Base-by-base conservation (phyloP, 305 asterid species). In the Fraxinus sp. region DNA sequence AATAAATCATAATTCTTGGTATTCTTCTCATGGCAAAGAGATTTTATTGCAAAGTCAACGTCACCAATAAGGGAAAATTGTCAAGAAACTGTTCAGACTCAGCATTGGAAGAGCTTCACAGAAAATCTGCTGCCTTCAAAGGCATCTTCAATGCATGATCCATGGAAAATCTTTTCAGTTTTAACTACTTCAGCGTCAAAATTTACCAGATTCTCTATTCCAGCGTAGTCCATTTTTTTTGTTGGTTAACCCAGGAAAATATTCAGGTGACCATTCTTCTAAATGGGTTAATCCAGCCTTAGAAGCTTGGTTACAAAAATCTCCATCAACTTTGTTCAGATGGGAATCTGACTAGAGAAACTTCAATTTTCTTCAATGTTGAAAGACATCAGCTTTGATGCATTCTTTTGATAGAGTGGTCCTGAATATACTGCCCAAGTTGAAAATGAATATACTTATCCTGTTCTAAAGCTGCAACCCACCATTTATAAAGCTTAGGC, bases 81-180 rank as follows among this genome's bases (percentile, higher is more conserved):
- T 24, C 35, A 66, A 66, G 73, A 66, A 26, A 66, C 5, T 66
- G 35, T 22, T 66, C 36, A 26, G 73, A 26, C 10, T 3, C 66
- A 55, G 18, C 8, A 22, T 4, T 66, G 73, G 36, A 66, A 55
- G 55, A 78, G 26, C 28, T 78, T 1, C 5, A n/a, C 18, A 16
- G 64, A 5, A 43, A 76, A 41, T 76, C 24, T 11, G 8, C 18
- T 8, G 24, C 22, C n/a, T 49, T 24, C 64, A 13, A 9, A 36
- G 71, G 16, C 80, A 52, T 52, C 68, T 77, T 20, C n/a, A 77
- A 77, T 16, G 68, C 80, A 52, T 13, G 26, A 77, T 32, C 36
- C 8, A n/a, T 52, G 72, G 80, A 7, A 77, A 14, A 8, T 55
- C 22, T 35, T 77, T 52, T 52, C 24, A 77, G 55, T 24, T 30